These are phyloP conservation scores for Clarireedia paspali DNA, from an alignment of 2,329 filamentous ascomycete species.

Conservation along the genomic window DNA sequence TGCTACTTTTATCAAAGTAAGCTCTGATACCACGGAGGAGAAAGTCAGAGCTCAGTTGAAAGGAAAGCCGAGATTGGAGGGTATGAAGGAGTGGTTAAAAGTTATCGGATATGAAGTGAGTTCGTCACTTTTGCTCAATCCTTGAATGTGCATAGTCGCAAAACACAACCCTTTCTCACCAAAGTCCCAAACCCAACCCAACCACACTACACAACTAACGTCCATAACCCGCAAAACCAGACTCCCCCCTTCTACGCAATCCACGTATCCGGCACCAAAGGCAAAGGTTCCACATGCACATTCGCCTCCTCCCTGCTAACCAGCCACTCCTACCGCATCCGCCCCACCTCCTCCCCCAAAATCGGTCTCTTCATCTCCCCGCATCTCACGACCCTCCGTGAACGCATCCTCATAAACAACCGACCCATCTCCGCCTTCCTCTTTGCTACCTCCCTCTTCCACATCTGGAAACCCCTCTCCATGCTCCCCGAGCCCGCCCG, in stretches of 20 bases:
- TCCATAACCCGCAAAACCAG: too few species aligned
- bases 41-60: too few species aligned
- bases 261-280: conserved; percentile 64
- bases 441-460: conserved; percentile 57
- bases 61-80: too few species aligned
- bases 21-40: too few species aligned
- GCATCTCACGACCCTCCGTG: conserved; percentile 55
- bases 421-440: conserved; percentile 44
- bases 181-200: too few species aligned
- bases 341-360: conserved; percentile 14
- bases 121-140: too few species aligned
- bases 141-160: too few species aligned
- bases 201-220: too few species aligned
- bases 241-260: conserved; percentile 27
- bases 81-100: too few species aligned
- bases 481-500: conserved; percentile 36
- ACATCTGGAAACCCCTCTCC: conserved; percentile 41
- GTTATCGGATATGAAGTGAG: too few species aligned
- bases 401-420: conserved; percentile 55
- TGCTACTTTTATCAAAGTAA: too few species aligned
- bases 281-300: conserved; percentile 63
- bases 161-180: too few species aligned
- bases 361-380: conserved; percentile 60
- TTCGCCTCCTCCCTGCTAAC: conserved; percentile 54
- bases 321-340: conserved; percentile 32